Evolutionary conservation across 2,329 filamentous ascomycete genomes (phyloP), one percentile per base, ranked within the genome.

Genomic region (Microsporum canis): DNA sequence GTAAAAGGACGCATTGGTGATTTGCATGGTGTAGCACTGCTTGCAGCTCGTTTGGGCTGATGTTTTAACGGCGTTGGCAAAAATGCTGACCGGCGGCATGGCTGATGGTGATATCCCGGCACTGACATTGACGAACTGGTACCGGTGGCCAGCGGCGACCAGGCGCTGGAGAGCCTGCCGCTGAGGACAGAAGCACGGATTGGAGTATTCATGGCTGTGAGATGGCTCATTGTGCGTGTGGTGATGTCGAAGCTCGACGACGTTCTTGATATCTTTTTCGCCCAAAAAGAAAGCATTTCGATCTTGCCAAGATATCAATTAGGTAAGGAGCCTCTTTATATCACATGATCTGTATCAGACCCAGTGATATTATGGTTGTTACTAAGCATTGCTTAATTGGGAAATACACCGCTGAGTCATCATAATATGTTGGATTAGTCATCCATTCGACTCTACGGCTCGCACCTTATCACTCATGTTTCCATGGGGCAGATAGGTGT

Each of bases 151-250:
- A 36, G 71, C 55, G 47, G 34, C 4, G 67, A 55, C 60, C 47
- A 63, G 27, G 66, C 65, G 33, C 67, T 62, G 36, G 67, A 65
- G 34, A 73, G 29, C 23, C 70, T 69, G 56, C 68, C 63, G 57
- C 69, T 63, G 7, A 73, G 60, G 27, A 70, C 65, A n/a, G 66
- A 68, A 33, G 70, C 69, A 39, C 72, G 74, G 60, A 73, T 57
- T n/a, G 73, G 71, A 61, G 68, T 67, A 62, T 62, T 68, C 58
- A 71, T 63, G 31, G 43, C 23, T 29, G 23, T 27, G 43, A 2
- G 43, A 58, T 51, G 14, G 67, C 59, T 53, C 31, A n/a, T 23
- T 8, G 4, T 47, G 43, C 2, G 8, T 17, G 43, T 29, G 43
- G 43, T 47, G 39, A n/a, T 41, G 39, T 5, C 1, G 39, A 43